Evolutionary conservation across 805 yeast species (phyloP), one percentile per base, ranked within the genome.

Genomic region (Metschnikowia similis): DNA sequence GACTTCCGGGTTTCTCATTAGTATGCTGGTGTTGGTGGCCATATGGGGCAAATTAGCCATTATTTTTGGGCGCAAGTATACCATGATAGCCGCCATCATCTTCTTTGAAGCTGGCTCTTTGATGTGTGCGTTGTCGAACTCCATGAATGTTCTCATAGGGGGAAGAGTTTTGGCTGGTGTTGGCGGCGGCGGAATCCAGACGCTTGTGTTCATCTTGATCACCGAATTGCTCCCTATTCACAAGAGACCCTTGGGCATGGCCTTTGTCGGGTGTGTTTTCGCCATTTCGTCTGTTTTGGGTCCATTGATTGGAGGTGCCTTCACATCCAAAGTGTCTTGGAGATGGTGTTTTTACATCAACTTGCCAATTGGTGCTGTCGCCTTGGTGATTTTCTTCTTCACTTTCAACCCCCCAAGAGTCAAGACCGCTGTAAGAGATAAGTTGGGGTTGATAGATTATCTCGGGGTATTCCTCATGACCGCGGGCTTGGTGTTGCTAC

Each of bases 151-250:
- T 14, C 60, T 72, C 28, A 72, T 72, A 51, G 75, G 76, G 4
- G 75, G 75, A 6, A 57, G 75, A 57, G 73, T 65, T 3, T 53
- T 70, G 37, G 70, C 66, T 2, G 74, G 74, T 45, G 53, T 69
- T 27, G 75, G 75, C 13, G 74, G 66, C 13, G 70, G 70, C 17
- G 71, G 72, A 26, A 62, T 70, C 31, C 71, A 65, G 50, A 50
- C 64, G 1, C 47, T 67, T 48, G 56, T 58, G 0, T 66, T 63
- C 45, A 62, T 69, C 41, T 60, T 70, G 35, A 52, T 66, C 26
- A 53, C 67, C 16, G 75, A 70, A 50, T 56, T 67, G 9, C 60
- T 67, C 6, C 65, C 66, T 1, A 67, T 70, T 26, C 55, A 66
- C 43, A 63, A 45, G 47, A 50, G 66, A 44, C 64, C 65, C 11